Evolutionary conservation across 495 filamentous ascomycete species (phyloP), one percentile per base, ranked within the genome.

Genomic region (Neurospora africana): DNA sequence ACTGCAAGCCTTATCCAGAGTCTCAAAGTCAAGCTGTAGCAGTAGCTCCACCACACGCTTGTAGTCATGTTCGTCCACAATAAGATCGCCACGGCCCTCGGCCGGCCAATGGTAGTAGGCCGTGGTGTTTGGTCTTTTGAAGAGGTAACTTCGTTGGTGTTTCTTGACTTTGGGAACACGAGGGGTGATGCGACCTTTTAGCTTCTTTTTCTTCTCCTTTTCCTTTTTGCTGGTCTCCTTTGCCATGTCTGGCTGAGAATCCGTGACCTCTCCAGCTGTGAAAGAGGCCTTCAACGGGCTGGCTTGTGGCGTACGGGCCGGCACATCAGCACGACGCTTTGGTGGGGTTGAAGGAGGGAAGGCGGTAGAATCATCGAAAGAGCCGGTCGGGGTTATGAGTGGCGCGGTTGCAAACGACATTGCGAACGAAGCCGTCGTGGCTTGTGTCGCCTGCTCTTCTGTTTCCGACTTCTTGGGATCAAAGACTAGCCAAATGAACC

Each of bases 401-500:
- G 53, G 53, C 30, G 53, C 27, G 10, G 72, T 17, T 11, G 53
- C 23, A 17, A 68, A 21, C 30, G 65, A n/a, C 23, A 40, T 21
- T 10, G 69, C 13, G 13, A 70, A 4, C 17, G 61, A 33, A 17
- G 17, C 69, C 4, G 30, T 3, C 3, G 68, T 21, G 58, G 23
- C 17, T 41, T 68, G 35, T 33, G 70, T 36, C 17, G 36, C 19
- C 15, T 33, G 53, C 0, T 65, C 27, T 27, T 58, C 67, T 3
- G n/a, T 41, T 4, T 68, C 44, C 7, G 19, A 47, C 47, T 70
- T 43, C 8, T 70, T 68, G 10, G 83, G 87, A 75, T 87, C 91
- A 71, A 98, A 91, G 11, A 97, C 89, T 36, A 97, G 80, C 95
- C 95, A 99, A 13, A 98, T 83, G 77, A 99, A 99, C 1, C 95